These are phyloP conservation scores for Rossbeevera mucosa DNA, from an alignment of 768 basidiomycete genomes.

Conservation along the genomic window DNA sequence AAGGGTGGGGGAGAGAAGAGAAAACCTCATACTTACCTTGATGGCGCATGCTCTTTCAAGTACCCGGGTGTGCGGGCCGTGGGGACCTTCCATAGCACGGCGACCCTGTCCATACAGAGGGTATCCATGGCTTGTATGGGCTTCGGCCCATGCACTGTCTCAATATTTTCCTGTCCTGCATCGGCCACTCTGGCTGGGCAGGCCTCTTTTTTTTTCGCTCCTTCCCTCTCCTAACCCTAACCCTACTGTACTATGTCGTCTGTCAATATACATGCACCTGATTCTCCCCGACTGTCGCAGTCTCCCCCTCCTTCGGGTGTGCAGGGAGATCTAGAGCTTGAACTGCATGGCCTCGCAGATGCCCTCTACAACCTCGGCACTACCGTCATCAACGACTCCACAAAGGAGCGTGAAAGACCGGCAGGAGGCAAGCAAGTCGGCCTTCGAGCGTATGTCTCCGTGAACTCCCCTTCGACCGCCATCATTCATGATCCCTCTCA, in stretches of 20 bases:
- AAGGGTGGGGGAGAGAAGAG: neutral
- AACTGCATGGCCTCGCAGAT: constrained; percentile 71
- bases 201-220: constrained; percentile 22
- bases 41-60: constrained; percentile 53
- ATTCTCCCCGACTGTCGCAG: constrained; percentile 67
- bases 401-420: constrained; percentile 71
- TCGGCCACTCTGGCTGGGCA: constrained; percentile 45
- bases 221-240: constrained; percentile 27
- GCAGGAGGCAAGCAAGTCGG: constrained; percentile 74
- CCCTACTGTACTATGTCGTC: no score
- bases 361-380: constrained; percentile 78
- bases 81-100: constrained; percentile 51
- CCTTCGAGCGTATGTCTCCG: constrained; percentile 55
- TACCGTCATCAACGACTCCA: constrained; percentile 78
- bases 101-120: constrained; percentile 51
- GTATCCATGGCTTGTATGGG: constrained; percentile 44
- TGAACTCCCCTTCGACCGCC: neutral
- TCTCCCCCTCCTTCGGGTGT: constrained; percentile 64
- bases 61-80: constrained; percentile 52
- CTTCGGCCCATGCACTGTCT: constrained; percentile 74
- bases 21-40: constrained; percentile 56
- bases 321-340: constrained; percentile 73
- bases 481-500: neutral
- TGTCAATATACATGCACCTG: constrained; percentile 25
- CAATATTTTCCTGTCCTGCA: constrained; percentile 75